Evolutionary conservation across 371 early-diverging fungal genomes (phyloP), one percentile per base, ranked within the genome.

Genomic region (Entomophthora muscae): DNA sequence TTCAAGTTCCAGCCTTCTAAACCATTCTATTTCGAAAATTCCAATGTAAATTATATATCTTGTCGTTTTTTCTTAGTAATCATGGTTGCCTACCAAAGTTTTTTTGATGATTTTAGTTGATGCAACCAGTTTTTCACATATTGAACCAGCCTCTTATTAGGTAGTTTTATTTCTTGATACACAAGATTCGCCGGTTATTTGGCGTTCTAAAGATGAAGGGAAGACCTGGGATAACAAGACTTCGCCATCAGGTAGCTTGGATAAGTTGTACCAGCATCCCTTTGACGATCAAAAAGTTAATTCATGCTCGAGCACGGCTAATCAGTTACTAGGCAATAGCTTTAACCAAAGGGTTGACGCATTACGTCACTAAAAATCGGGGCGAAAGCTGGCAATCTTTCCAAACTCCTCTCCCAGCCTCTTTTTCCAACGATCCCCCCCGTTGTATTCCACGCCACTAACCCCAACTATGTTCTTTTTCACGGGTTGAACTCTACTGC

Each of bases 181-280:
- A 5, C 10, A 17, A 17, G 5, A 10, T 5, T 10, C 5, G 10
- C 17, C 42, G 5, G 61, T 64, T 31, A 69, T 88, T 3, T 81
- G 71, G 66, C 75, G 79, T 42, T 86, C 90, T 3, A 73, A 73
- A 30, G 73, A 88, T 60, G 83, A 83, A 69, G 88, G 88, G 64
- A 78, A 77, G 61, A 58, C 73, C 23, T 90, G 87, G 87, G 53
- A 65, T 1, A 71, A 66, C 57, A 69, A 79, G 32, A 53, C 63
- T 1, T 78, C 70, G 57, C 71, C 81, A 42, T 72, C 70, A 0
- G 73, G 28, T 17, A 32, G 21, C 52, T 63, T 63, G 26, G 17
- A 21, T 28, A 23, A 28, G 30, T 33, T 69, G 17, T 24, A 58
- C 32, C 24, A n/a, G 17, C 67, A 61, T 53, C 59, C 61, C 13